Percentiles rank a stretch among this genome's conserved stretches.
These are phyloP conservation scores for Calycina herbarum DNA, from an alignment of 2,329 filamentous ascomycete genomes.

Conservation along the genomic window DNA sequence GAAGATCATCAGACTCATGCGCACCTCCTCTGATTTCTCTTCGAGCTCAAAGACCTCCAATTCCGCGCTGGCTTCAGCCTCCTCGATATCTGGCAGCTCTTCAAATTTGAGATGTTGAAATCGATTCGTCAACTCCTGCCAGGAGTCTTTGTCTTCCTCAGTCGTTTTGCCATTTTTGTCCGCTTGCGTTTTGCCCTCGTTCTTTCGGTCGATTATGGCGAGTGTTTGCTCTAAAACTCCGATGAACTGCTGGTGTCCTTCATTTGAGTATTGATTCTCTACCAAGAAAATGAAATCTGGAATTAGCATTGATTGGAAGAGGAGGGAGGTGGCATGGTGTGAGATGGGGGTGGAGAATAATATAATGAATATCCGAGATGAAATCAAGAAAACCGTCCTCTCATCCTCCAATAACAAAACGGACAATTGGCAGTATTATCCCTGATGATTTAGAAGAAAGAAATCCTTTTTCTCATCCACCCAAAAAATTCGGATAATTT, in stretches of 20 bases:
- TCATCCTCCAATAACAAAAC: no score
- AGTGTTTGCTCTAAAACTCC: constrained; percentile 7
- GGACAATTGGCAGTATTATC: no score
- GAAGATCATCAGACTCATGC: constrained; percentile 6
- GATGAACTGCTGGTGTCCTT: constrained; percentile 14
- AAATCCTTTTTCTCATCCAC: background rate
- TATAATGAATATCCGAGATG: no score
- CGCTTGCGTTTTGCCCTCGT: background rate
- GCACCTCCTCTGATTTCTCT: background rate
- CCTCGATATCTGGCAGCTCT: background rate
- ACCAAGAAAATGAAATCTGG: background rate
- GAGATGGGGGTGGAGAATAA: no score
- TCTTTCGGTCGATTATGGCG: constrained; percentile 1
- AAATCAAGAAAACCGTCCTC: no score
- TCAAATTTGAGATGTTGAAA: constrained; percentile 10
- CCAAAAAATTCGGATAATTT: background rate
- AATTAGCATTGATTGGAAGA: background rate
- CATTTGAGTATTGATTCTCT: constrained; percentile 8
- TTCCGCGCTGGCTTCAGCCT: background rate
- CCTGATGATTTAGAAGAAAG: no score
- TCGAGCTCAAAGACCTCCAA: constrained; percentile 7
- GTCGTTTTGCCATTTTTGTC: background rate
- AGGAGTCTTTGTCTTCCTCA: background rate
- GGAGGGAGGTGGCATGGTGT: no score
- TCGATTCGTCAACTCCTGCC: constrained; percentile 9